Conservation (phyloP, 139 green algal genomes). For the Nannochloris sp. region DNA sequence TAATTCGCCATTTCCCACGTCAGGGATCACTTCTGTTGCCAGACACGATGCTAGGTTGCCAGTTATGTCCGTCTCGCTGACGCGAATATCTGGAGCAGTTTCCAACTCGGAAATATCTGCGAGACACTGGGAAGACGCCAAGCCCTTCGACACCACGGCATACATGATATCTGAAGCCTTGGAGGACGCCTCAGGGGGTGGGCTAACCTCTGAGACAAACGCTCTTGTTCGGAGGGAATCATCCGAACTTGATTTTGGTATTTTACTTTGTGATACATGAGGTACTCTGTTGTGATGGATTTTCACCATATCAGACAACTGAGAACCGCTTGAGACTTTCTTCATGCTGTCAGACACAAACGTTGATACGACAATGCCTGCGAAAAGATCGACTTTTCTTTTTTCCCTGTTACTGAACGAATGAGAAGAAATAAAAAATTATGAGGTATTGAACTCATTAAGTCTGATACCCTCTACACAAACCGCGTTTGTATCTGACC, state of each 20-base stretch:
- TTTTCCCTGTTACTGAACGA: no score
- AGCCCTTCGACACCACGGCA: slow-evolving; percentile 1
- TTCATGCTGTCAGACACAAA: no score
- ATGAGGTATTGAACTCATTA: no score
- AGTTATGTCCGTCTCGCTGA: background rate
- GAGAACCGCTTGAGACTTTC: no score
- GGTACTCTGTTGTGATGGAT: no score
- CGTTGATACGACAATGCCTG: no score
- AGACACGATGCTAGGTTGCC: slow-evolving; percentile 4
- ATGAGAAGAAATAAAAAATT: no score
- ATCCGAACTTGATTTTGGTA: background rate
- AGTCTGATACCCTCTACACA: no score
- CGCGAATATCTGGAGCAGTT: slow-evolving; percentile 1
- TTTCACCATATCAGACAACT: no score
- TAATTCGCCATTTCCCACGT: slow-evolving; percentile 1
- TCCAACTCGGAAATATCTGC: background rate
- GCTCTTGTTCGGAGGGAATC: background rate
- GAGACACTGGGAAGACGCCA: background rate
- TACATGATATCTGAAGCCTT: slow-evolving; percentile 4
- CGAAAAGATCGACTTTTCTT: no score
- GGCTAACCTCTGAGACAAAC: background rate
- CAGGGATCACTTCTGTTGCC: slow-evolving; percentile 7
- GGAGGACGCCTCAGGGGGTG: background rate
- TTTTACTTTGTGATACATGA: background rate
- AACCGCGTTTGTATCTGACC: no score